Conservation (phyloP, 2,329 filamentous ascomycete genomes). For the Laburnicola sp. region DNA sequence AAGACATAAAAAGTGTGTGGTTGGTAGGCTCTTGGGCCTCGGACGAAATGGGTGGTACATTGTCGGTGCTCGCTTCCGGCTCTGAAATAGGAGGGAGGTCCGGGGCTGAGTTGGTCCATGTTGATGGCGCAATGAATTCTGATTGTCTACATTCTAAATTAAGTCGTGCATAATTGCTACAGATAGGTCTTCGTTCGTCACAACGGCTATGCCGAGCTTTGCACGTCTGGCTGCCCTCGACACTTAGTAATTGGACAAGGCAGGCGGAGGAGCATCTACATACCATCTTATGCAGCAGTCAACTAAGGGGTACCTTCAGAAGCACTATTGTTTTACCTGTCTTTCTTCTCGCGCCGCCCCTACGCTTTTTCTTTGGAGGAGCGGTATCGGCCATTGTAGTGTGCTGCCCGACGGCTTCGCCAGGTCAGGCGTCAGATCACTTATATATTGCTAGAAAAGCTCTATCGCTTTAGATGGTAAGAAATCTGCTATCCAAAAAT, state of each 20-base stretch:
- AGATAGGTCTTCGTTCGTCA: conserved; percentile 39
- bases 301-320: background rate
- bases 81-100: background rate
- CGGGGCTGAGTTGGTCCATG: conserved; percentile 13
- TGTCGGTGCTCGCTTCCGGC: background rate
- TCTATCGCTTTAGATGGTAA: no score
- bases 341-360: conserved; percentile 31
- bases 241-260: background rate
- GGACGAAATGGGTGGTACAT: background rate
- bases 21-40: conserved; percentile 11
- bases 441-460: background rate
- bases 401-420: background rate
- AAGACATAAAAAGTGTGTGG: conserved; percentile 3
- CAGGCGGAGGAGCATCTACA: background rate
- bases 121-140: conserved; percentile 23
- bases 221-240: conserved; percentile 33
- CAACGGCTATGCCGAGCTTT: conserved; percentile 41
- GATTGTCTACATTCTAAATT: conserved; percentile 33
- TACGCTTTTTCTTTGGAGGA: conserved; percentile 27
- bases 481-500: no score
- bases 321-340: conserved; percentile 20
- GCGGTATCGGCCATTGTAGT: conserved; percentile 5
- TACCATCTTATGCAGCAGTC: conserved; percentile 22
- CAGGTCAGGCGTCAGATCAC: background rate
- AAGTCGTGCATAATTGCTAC: conserved; percentile 38